Percentiles rank a stretch among this genome's conserved stretches.
These are phyloP conservation scores for Kwoniella heveanensis DNA, from an alignment of 768 basidiomycete genomes.

Conservation along the genomic window DNA sequence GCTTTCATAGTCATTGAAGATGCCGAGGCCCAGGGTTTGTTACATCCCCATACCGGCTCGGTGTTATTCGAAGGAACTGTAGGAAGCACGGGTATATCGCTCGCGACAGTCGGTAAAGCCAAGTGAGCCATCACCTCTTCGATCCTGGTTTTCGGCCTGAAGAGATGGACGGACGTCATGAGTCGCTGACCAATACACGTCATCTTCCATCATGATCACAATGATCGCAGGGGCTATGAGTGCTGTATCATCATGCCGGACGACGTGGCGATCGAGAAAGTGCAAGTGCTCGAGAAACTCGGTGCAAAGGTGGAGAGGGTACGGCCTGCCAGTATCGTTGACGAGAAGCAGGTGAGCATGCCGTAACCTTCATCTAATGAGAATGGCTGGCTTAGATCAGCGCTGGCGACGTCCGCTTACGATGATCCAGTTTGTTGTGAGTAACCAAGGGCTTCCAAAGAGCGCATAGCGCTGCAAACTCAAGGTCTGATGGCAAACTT, in stretches of 20 bases:
- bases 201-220: no score
- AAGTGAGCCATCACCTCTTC: conserved; percentile 61
- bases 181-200: no score
- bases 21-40: conserved; percentile 77
- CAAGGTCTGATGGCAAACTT: no score
- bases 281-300: conserved; percentile 75
- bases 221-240: conserved; percentile 93
- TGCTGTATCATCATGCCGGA: conserved; percentile 64
- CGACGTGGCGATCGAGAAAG: conserved; percentile 79
- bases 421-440: conserved; percentile 33
- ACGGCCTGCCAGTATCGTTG: conserved; percentile 78
- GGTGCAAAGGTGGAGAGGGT: conserved; percentile 82
- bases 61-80: conserved; percentile 97
- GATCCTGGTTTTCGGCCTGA: not conserved
- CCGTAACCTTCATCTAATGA: not conserved
- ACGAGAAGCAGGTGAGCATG: conserved; percentile 79
- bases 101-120: conserved; percentile 87
- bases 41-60: conserved; percentile 83
- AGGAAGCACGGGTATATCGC: conserved; percentile 73
- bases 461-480: no score
- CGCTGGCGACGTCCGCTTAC: no score
- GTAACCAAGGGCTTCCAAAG: not conserved
- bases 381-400: not conserved
- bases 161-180: no score
- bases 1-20: conserved; percentile 78